Base-by-base conservation (phyloP, 305 asterid genomes). In the Salvia sclarea region DNA sequence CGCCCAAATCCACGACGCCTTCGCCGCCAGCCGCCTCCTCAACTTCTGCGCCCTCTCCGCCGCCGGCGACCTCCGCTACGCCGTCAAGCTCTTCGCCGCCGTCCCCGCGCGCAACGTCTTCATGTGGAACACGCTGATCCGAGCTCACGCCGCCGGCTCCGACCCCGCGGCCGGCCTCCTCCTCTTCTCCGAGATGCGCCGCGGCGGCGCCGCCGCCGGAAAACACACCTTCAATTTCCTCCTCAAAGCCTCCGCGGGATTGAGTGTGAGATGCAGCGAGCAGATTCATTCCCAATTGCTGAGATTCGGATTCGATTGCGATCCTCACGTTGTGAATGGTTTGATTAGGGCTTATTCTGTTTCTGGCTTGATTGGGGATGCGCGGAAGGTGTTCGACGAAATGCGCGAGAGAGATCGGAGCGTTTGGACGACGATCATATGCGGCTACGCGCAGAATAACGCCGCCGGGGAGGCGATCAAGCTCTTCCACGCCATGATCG, bases 51-150 rank as follows among this genome's bases (percentile, higher is more conserved):
- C 93, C 49, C 95, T 92, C 43, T 85, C 95, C 2, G 57, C 76
- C 21, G 66, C 82, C 12, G 92, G 90, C 6, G 84, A 83, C 79
- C 77, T 89, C 48, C 40, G 43, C 50, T 81, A 89, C 55, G 96
- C 96, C 13, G 63, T 77, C 31, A 83, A 77, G 18, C 76, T 92
- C 38, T 83, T 90, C 37, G 16, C 62, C 1, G 25, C 14, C 38
- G 73, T 75, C 56, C 81, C 73, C 0, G 16, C 40, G 24, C 85
- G 87, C 20, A 90, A 86, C 75, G 47, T 78, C 1, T 92, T 90
- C 72, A 92, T 86, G 92, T 88, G 97, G 96, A 92, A 90, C 81
- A 88, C 97, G 21, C 69, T 90, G 54, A 92, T 90, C 49, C 80
- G 98, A 63, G 92, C 89, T n/a, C 83, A 68, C 40, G 91, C 96